Base-by-base conservation (phyloP, 495 filamentous ascomycete species). In the Xylaria acuta region DNA sequence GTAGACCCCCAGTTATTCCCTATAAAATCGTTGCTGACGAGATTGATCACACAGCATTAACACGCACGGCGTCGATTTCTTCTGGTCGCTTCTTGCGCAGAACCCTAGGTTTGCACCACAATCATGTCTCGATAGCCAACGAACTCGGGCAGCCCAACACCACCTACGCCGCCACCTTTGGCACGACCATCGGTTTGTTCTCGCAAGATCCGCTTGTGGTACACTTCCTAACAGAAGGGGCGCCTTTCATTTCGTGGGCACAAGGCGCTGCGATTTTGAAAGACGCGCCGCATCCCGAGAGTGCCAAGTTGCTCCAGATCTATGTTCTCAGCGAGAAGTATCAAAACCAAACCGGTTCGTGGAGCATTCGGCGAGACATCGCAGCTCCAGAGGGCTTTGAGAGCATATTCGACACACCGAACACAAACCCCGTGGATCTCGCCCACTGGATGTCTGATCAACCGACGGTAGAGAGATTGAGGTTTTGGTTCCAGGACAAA, bases 401-500 rank as follows among this genome's bases (percentile, higher is more conserved):
- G 51, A 54, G 25, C 51, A 54, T 54, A 3, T 54, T 54, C 51
- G 25, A 27, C 22, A 54, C 51, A 16, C 51, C 51, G 9, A 54
- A 54, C 51, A 54, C 51, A 5, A 54, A 54, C 22, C 51, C 51
- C 9, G 9, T 54, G 1, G 51, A 54, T 5, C 30, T 54, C 51
- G 51, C 11, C 9, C 22, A 16, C 9, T 54, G 51, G 51, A 54
- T 54, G 51, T 54, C 25, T 54, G 51, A 54, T 12, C 51, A 22
- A 27, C 3, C 5, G 3, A 30, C 11, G n/a, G 51, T 54, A 0
- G 51, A 54, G 51, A 54, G 51, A 11, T 27, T 25, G 1, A 25
- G 51, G 22, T 54, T 54, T 27, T 54, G 51, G 51, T 25, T 54
- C 9, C 51, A 54, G 51, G 51, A 54, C 51, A 54, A 54, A 5